These are phyloP conservation scores for Sporothrix dimorphospora DNA, from an alignment of 2,329 filamentous ascomycete species.

Conservation along the genomic window DNA sequence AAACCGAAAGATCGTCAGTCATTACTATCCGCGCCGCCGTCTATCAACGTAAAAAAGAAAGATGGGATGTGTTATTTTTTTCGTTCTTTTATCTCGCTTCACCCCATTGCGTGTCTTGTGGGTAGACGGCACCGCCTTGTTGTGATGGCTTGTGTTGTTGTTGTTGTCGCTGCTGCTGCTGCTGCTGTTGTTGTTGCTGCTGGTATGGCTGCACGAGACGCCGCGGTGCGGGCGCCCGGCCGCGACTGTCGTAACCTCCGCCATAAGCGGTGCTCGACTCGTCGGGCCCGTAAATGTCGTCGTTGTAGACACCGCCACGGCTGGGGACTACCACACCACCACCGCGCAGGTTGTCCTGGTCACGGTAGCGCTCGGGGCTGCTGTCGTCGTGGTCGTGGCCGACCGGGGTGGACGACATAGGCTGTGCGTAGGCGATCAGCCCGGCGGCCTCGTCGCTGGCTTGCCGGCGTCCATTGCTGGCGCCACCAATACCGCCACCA, in stretches of 20 bases:
- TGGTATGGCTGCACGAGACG: slow-evolving; percentile 4
- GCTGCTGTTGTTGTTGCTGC: neutral
- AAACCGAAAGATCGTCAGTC: slow-evolving; percentile 25
- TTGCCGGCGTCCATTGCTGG: slow-evolving; percentile 26
- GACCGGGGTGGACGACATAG: slow-evolving; percentile 34
- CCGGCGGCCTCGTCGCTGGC: slow-evolving; percentile 39
- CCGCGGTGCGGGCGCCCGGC: neutral
- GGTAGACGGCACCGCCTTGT: neutral
- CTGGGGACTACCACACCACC: neutral
- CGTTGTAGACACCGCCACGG: slow-evolving; percentile 12
- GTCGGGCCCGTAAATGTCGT: slow-evolving; percentile 5
- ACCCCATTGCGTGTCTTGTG: slow-evolving; percentile 21
- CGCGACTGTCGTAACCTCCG: neutral
- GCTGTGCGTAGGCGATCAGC: slow-evolving; percentile 45
- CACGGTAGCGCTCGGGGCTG: slow-evolving; percentile 30
- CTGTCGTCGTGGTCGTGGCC: slow-evolving; percentile 12
- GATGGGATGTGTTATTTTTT: neutral
- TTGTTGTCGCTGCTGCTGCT: neutral
- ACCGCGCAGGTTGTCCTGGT: slow-evolving; percentile 3
- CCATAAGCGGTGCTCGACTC: slow-evolving; percentile 13
- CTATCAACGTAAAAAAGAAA: neutral
- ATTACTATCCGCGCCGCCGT: slow-evolving; percentile 9
- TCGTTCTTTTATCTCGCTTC: slow-evolving; percentile 17
- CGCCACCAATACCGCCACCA: neutral
- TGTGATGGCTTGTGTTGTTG: neutral